Percentiles rank a stretch among this genome's conserved stretches.
Conservation (phyloP, 768 basidiomycete species). For the Myochromella boudieri region DNA sequence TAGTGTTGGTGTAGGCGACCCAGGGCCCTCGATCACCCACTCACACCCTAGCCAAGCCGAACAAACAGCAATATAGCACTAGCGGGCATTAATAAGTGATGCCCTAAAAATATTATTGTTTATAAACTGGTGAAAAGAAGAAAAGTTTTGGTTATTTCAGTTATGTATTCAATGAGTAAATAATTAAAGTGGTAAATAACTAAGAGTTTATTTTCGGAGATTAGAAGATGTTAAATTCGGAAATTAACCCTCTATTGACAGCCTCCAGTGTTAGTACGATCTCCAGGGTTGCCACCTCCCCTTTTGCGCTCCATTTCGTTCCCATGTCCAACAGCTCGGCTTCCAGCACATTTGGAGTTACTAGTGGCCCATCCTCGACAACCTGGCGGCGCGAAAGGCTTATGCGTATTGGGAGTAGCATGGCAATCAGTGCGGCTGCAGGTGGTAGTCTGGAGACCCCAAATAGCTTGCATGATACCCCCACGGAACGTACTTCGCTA, state of each 20-base stretch:
- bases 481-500: conserved; percentile 36
- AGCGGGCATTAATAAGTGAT: not conserved
- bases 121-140: too few species aligned
- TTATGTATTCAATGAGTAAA: too few species aligned
- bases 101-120: not conserved
- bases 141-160: too few species aligned
- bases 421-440: conserved; percentile 16
- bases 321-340: conserved; percentile 10
- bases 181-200: too few species aligned
- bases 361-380: conserved; percentile 53
- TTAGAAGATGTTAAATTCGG: too few species aligned
- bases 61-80: not conserved
- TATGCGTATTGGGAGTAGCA: conserved; percentile 48
- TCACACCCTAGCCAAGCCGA: not conserved
- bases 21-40: not conserved
- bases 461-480: conserved; percentile 19
- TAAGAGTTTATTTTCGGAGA: too few species aligned
- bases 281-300: too few species aligned
- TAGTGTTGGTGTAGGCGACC: conserved; percentile 1
- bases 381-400: conserved; percentile 63
- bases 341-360: conserved; percentile 1
- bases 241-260: too few species aligned
- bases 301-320: too few species aligned
- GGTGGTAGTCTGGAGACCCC: conserved; percentile 7
- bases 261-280: too few species aligned